These are phyloP conservation scores for Trypethelium eluteriae DNA, from an alignment of 495 filamentous ascomycete species.

Conservation along the genomic window DNA sequence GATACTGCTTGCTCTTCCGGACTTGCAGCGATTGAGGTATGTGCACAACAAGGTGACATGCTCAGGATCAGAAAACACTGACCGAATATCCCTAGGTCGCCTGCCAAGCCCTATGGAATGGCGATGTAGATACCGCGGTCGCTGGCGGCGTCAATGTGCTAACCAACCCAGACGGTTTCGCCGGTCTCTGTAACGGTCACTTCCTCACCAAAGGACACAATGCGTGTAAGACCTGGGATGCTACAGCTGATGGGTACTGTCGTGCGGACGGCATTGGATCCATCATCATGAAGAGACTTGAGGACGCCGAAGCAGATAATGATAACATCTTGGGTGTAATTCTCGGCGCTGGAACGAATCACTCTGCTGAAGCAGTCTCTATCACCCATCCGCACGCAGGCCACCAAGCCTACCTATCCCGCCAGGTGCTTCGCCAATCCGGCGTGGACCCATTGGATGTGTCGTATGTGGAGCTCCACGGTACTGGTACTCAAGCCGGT, in stretches of 20 bases:
- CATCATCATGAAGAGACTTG: slow-evolving; percentile 34
- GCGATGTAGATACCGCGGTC: slow-evolving; percentile 38
- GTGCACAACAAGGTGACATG: not conserved
- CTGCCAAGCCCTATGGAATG: slow-evolving; percentile 34
- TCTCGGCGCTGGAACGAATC: slow-evolving; percentile 29
- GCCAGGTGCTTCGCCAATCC: slow-evolving; percentile 22
- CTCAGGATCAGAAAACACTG: too few species aligned
- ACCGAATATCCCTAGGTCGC: slow-evolving; percentile 21
- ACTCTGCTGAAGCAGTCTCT: slow-evolving; percentile 32
- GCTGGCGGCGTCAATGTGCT: slow-evolving; percentile 39
- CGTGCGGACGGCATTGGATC: slow-evolving; percentile 36
- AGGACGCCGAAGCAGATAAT: slow-evolving; percentile 33
- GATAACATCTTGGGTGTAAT: slow-evolving; percentile 34
- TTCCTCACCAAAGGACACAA: slow-evolving; percentile 37
- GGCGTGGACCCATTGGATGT: slow-evolving; percentile 26
- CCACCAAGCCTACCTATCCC: slow-evolving; percentile 26
- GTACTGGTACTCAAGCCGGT: slow-evolving; percentile 39
- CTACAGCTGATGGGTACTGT: slow-evolving; percentile 39
- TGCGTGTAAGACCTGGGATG: slow-evolving; percentile 38
- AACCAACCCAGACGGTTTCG: slow-evolving; percentile 32
- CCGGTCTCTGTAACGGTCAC: slow-evolving; percentile 32
- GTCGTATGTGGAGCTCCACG: slow-evolving; percentile 37
- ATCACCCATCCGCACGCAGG: slow-evolving; percentile 36
- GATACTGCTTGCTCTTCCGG: slow-evolving; percentile 39
- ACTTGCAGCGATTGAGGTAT: slow-evolving; percentile 28